These are phyloP conservation scores for Saccharomycopsis capsularis DNA, from an alignment of 805 yeast genomes.

Conservation along the genomic window DNA sequence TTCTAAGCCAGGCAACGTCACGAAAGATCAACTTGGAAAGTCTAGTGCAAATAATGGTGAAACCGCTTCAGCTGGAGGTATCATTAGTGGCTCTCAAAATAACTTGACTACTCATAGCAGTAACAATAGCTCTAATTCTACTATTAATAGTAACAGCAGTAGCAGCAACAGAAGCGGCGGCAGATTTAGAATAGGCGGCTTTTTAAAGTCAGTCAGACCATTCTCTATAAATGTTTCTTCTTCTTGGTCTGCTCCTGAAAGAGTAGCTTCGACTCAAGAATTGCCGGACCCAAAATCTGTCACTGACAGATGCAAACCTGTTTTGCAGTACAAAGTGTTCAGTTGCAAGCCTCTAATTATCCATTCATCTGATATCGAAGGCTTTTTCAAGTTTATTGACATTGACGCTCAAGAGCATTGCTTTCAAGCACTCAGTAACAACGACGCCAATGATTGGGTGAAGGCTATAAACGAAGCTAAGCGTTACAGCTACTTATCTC, in stretches of 20 bases:
- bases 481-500: conserved; percentile 37
- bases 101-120: background rate
- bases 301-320: conserved; percentile 42
- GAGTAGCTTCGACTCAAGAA: conserved; percentile 43
- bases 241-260: conserved; percentile 36
- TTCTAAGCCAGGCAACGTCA: background rate
- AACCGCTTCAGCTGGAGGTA: background rate
- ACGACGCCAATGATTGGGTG: conserved; percentile 73
- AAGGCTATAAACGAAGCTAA: conserved; percentile 34
- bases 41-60: background rate
- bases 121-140: background rate
- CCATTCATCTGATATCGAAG: conserved; percentile 32
- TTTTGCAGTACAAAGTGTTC: conserved; percentile 38
- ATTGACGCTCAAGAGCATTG: conserved; percentile 47
- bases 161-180: conserved; percentile 4
- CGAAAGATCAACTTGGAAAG: background rate
- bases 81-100: background rate
- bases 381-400: conserved; percentile 38
- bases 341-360: conserved; percentile 32
- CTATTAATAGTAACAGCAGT: background rate
- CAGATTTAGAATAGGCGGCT: conserved; percentile 48
- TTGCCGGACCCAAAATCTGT: conserved; percentile 48
- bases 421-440: conserved; percentile 58
- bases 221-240: conserved; percentile 46
- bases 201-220: conserved; percentile 51